phyloP scores from a whole-genome alignment of 352 stramenopile species.

The Pythium vanterpoolii region DNA sequence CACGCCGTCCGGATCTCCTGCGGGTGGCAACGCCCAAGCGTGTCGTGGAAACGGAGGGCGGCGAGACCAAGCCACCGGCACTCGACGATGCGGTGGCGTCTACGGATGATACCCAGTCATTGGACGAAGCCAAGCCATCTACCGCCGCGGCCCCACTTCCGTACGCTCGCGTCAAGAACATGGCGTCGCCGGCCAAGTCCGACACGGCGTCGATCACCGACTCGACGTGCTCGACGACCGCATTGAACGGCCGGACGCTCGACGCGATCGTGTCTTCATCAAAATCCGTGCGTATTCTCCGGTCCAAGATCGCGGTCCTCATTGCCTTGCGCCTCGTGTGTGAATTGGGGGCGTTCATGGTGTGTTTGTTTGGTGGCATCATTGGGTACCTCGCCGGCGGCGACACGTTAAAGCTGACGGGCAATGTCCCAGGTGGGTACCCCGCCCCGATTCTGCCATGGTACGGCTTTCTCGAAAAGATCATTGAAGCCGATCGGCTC shows the following conservation, averaged over 20 bases:
- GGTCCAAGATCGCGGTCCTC: slow-evolving; percentile 44
- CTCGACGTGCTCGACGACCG: slow-evolving; percentile 49
- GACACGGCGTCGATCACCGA: slow-evolving; percentile 34
- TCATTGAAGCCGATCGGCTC: slow-evolving; percentile 49
- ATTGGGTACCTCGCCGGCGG: slow-evolving; percentile 40
- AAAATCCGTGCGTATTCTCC: slow-evolving; percentile 36
- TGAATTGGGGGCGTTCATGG: slow-evolving; percentile 63
- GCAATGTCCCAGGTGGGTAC: slow-evolving; percentile 64
- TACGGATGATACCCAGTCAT: background rate
- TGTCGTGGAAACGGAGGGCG: background rate
- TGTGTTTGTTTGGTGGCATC: slow-evolving; percentile 68
- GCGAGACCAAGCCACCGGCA: background rate
- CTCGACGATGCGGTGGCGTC: background rate
- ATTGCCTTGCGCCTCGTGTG: slow-evolving; percentile 42
- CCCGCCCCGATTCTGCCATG: slow-evolving; percentile 44
- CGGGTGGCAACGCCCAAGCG: slow-evolving; percentile 1
- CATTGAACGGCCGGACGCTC: slow-evolving; percentile 34
- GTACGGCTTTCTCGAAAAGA: slow-evolving; percentile 44
- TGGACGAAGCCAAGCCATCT: background rate
- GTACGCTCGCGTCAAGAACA: slow-evolving; percentile 30
- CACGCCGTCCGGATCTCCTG: background rate
- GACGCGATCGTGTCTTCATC: slow-evolving; percentile 31
- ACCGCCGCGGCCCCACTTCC: background rate
- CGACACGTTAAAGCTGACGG: slow-evolving; percentile 60
- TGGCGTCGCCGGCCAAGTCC: slow-evolving; percentile 43